Conservation (phyloP, 2,329 filamentous ascomycete species). For the Xylariaceae sp. region DNA sequence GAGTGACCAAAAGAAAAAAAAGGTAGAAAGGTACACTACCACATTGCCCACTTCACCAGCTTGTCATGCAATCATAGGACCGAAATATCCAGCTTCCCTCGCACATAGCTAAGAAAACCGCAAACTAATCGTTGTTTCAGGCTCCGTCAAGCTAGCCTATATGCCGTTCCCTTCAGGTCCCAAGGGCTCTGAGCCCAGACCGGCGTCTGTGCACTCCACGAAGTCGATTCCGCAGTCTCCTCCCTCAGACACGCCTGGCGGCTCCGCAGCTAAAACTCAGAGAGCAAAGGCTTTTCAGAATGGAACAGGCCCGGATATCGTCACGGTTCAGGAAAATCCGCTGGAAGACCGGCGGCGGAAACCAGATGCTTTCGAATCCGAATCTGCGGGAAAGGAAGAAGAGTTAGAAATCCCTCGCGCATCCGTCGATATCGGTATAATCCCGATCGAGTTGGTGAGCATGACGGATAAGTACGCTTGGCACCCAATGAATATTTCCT, state of each 20-base stretch:
- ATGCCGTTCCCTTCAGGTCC: constrained; percentile 26
- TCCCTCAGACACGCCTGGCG: constrained; percentile 28
- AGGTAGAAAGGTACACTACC: background rate
- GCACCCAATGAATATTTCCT: background rate
- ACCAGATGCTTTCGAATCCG: constrained; percentile 47
- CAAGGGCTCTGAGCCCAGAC: constrained; percentile 26
- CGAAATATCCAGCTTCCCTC: background rate
- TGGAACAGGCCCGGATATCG: constrained; percentile 30
- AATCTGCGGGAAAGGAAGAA: constrained; percentile 41
- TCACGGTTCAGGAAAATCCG: constrained; percentile 19
- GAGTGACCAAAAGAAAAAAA: background rate
- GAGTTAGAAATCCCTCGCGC: constrained; percentile 42
- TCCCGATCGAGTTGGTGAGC: constrained; percentile 89
- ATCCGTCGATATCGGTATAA: constrained; percentile 73
- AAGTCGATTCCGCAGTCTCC: constrained; percentile 27
- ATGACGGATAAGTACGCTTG: constrained; percentile 70
- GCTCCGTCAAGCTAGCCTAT: constrained; percentile 13
- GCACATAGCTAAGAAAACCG: background rate
- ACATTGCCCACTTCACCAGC: constrained; percentile 1
- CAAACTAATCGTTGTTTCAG: constrained; percentile 14
- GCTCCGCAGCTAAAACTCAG: constrained; percentile 34
- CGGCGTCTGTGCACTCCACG: constrained; percentile 24
- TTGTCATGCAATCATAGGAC: background rate
- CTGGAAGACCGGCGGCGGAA: constrained; percentile 26
- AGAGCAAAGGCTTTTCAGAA: constrained; percentile 45